Evolutionary conservation across 2,329 filamentous ascomycete genomes (phyloP).

Genomic region (Xylaria multiplex): DNA sequence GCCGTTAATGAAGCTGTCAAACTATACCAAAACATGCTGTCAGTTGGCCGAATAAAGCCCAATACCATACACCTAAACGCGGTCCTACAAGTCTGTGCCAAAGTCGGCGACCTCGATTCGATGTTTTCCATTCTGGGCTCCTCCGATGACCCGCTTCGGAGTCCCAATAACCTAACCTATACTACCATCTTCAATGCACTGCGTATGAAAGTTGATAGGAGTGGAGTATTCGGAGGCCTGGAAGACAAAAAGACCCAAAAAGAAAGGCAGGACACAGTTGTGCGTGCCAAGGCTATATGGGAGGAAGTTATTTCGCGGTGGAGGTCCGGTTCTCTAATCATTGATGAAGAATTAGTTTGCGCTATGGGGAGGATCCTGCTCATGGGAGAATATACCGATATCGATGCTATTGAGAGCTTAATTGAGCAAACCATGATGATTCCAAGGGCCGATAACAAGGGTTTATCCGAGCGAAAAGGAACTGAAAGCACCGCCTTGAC

Average conservation of each 20-base stretch:
- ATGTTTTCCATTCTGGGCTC: conserved; percentile 81
- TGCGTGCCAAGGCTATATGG: conserved; percentile 81
- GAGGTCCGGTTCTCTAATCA: conserved; percentile 72
- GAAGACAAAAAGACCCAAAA: conserved; percentile 48
- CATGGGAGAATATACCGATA: conserved; percentile 70
- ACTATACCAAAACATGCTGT: conserved; percentile 80
- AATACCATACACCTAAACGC: conserved; percentile 89
- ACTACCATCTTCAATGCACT: conserved; percentile 85
- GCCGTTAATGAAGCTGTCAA: conserved; percentile 75
- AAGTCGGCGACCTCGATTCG: conserved; percentile 78
- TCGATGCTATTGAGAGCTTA: conserved; percentile 77
- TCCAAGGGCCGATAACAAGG: conserved; percentile 60
- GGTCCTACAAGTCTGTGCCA: conserved; percentile 82
- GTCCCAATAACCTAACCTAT: conserved; percentile 79
- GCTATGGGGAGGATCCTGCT: conserved; percentile 84
- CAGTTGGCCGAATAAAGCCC: conserved; percentile 71
- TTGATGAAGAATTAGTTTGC: conserved; percentile 83
- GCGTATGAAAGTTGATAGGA: conserved; percentile 56
- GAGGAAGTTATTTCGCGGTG: conserved; percentile 80
- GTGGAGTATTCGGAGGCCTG: conserved; percentile 42
- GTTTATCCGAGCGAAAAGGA: conserved; percentile 37
- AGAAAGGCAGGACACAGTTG: conserved; percentile 60
- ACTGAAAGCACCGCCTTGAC: conserved; percentile 5
- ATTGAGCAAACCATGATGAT: conserved; percentile 86
- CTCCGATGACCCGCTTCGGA: conserved; percentile 70